These are phyloP conservation scores for Flaveria ramosissima DNA, from an alignment of 129 eudicot species.

Conservation along the genomic window DNA sequence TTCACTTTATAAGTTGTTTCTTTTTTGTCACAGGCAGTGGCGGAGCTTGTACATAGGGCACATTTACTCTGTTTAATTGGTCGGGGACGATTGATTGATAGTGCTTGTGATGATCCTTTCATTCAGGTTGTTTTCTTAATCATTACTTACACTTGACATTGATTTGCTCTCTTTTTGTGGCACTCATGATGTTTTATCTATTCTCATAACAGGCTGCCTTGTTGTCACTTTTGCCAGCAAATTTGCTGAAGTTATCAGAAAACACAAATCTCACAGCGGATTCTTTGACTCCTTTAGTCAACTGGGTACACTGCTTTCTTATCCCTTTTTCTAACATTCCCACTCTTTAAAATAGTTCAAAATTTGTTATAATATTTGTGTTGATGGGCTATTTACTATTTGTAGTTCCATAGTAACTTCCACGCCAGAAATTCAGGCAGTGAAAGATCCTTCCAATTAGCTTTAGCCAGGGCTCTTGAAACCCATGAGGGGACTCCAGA, in stretches of 20 bases:
- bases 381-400: conserved; percentile 23
- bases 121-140: conserved; percentile 62
- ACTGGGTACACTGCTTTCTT: conserved; percentile 60
- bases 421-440: conserved; percentile 47
- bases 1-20: not conserved
- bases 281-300: conserved; percentile 68
- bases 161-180: not conserved
- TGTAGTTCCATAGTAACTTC: conserved; percentile 72
- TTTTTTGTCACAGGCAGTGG: conserved; percentile 54
- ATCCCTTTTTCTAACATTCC: conserved; percentile 14
- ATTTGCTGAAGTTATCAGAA: conserved; percentile 60
- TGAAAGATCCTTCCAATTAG: conserved; percentile 55
- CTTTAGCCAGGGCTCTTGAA: conserved; percentile 68
- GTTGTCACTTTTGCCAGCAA: conserved; percentile 70
- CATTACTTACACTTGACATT: not conserved
- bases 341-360: not conserved
- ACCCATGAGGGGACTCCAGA: conserved; percentile 81
- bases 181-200: not conserved
- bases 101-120: conserved; percentile 79
- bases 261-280: conserved; percentile 57
- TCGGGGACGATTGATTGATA: conserved; percentile 81
- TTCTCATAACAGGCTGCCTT: conserved; percentile 71
- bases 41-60: conserved; percentile 82
- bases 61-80: conserved; percentile 87
- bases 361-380: not conserved